Percentiles rank a stretch among this genome's conserved stretches.
phyloP scores from a whole-genome alignment of 1,139 yeast species.

The Candida albicans region DNA sequence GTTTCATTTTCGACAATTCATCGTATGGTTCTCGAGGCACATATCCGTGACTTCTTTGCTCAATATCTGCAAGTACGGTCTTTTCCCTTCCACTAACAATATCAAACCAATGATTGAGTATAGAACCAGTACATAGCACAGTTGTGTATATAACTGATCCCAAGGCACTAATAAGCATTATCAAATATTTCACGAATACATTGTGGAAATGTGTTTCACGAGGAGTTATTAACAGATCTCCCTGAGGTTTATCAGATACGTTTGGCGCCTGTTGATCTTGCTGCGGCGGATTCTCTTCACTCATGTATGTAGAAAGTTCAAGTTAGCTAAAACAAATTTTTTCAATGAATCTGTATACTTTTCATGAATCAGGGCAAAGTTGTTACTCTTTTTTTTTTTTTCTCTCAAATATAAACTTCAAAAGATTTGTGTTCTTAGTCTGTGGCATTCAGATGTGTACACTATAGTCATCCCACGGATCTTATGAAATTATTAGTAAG shows the following conservation, averaged over 20 bases:
- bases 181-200: conserved; percentile 19
- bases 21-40: conserved; percentile 33
- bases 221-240: neutral
- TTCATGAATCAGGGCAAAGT: too few species aligned
- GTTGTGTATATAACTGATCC: conserved; percentile 31
- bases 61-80: conserved; percentile 7
- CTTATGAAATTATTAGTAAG: too few species aligned
- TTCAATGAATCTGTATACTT: too few species aligned
- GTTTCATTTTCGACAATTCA: conserved; percentile 28
- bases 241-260: neutral
- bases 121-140: conserved; percentile 25
- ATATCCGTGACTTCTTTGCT: conserved; percentile 21
- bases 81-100: conserved; percentile 24
- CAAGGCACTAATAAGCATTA: conserved; percentile 27
- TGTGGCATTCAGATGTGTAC: too few species aligned
- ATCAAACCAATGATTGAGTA: conserved; percentile 28
- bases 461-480: too few species aligned
- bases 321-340: too few species aligned
- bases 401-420: too few species aligned
- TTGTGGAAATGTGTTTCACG: conserved; percentile 16
- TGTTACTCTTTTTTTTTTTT: too few species aligned
- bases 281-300: conserved; percentile 5
- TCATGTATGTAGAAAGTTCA: neutral
- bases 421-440: too few species aligned
- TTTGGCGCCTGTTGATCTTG: neutral